These are phyloP conservation scores for Cystobasidiopsis lactophilus DNA, from an alignment of 768 basidiomycete species.

Conservation along the genomic window DNA sequence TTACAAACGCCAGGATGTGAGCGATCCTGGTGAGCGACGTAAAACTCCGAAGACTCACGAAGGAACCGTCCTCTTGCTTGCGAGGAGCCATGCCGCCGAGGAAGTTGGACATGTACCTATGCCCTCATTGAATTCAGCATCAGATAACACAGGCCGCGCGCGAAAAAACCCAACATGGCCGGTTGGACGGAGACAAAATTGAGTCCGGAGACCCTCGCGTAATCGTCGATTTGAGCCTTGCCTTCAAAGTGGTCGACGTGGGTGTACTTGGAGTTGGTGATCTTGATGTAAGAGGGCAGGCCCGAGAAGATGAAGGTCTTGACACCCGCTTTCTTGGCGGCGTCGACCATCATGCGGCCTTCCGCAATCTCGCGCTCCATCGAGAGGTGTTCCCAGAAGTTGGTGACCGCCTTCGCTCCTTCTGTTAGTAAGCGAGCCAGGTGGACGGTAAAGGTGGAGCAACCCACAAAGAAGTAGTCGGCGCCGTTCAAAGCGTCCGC, in stretches of 20 bases:
- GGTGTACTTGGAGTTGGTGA: conserved; percentile 13
- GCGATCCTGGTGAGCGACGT: too few relatives aligned
- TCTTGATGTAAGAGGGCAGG: conserved; percentile 7
- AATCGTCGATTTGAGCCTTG: conserved; percentile 9
- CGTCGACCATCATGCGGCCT: conserved; percentile 16
- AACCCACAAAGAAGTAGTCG: conserved; percentile 18
- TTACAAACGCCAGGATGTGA: too few relatives aligned
- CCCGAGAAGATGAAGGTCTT: conserved; percentile 11
- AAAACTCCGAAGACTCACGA: too few relatives aligned
- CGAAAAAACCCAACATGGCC: too few relatives aligned
- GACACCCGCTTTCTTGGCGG: conserved; percentile 1
- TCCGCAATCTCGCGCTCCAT: conserved; percentile 13
- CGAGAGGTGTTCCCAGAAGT: not conserved
- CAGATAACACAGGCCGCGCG: too few relatives aligned
- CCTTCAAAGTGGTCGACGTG: conserved; percentile 16
- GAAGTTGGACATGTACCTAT: conserved; percentile 16
- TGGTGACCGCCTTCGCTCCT: not conserved
- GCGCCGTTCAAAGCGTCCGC: conserved; percentile 17
- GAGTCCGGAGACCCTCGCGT: too few relatives aligned
- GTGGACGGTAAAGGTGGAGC: too few relatives aligned
- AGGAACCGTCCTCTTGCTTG: conserved; percentile 5
- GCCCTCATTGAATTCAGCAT: too few relatives aligned
- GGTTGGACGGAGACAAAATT: too few relatives aligned
- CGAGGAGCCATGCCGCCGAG: conserved; percentile 5
- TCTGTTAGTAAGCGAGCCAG: not conserved